phyloP scores from a whole-genome alignment of 352 stramenopile species.

The Peronospora belbahrii region DNA sequence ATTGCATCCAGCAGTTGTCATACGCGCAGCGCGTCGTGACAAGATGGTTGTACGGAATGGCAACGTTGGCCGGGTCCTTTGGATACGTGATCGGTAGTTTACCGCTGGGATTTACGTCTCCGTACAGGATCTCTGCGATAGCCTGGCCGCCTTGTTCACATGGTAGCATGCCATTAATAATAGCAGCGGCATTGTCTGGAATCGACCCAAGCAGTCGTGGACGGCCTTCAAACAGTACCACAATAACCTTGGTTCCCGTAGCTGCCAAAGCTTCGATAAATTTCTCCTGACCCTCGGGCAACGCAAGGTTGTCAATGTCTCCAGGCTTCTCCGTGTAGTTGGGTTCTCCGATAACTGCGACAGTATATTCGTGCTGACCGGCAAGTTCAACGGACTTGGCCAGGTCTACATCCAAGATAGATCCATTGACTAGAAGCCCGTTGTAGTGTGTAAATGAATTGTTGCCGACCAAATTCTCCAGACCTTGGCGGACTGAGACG shows the following conservation, averaged over 20 bases:
- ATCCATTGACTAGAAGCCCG: constrained; percentile 33
- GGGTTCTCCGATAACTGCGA: constrained; percentile 64
- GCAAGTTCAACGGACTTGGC: constrained; percentile 38
- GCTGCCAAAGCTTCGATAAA: constrained; percentile 54
- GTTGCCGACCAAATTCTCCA: constrained; percentile 19
- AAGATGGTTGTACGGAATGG: constrained; percentile 66
- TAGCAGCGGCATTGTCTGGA: constrained; percentile 40
- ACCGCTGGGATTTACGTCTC: constrained; percentile 69
- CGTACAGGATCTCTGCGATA: constrained; percentile 76
- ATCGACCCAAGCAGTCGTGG: constrained; percentile 60
- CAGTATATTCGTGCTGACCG: constrained; percentile 37
- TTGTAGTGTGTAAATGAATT: constrained; percentile 43
- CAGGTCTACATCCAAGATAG: constrained; percentile 31
- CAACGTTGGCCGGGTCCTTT: constrained; percentile 41
- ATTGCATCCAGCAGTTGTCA: constrained; percentile 50
- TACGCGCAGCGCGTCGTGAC: constrained; percentile 37
- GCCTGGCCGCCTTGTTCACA: constrained; percentile 69
- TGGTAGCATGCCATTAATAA: constrained; percentile 67
- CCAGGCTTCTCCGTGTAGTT: constrained; percentile 77
- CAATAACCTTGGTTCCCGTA: constrained; percentile 60
- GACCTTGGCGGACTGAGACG: constrained; percentile 29
- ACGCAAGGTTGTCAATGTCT: constrained; percentile 59
- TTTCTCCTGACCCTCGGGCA: constrained; percentile 50
- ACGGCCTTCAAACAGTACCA: constrained; percentile 66
- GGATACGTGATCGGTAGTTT: constrained; percentile 77